Evolutionary conservation across 1,284 basidiomycete species (phyloP).

Genomic region (Testicularia cyperi): DNA sequence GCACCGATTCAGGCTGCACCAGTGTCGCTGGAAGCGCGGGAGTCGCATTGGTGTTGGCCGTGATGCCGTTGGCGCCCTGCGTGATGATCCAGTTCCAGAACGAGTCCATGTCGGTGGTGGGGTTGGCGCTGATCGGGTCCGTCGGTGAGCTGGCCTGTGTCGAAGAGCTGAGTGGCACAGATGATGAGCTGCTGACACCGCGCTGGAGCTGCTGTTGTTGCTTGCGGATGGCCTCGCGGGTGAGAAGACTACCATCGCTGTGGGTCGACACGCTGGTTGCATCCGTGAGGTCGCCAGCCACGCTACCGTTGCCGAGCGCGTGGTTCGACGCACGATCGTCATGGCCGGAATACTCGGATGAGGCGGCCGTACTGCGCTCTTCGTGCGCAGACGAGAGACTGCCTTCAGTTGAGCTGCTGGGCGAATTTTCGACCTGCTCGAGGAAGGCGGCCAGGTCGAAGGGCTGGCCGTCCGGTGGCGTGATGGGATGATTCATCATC

Average conservation of each 20-base stretch:
- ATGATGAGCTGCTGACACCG: background rate
- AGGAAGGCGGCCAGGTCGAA: slow-evolving; percentile 42
- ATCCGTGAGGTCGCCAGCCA: slow-evolving; percentile 16
- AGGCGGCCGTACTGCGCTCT: slow-evolving; percentile 13
- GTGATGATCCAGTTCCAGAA: slow-evolving; percentile 54
- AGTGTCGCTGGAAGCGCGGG: slow-evolving; percentile 3
- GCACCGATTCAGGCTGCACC: slow-evolving; percentile 5
- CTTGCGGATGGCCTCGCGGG: slow-evolving; percentile 21
- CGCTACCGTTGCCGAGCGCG: slow-evolving; percentile 10
- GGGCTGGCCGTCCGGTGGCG: slow-evolving; percentile 35
- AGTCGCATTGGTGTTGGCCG: slow-evolving; percentile 2
- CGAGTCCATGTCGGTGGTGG: slow-evolving; percentile 35
- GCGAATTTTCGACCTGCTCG: slow-evolving; percentile 41
- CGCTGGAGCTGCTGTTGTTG: slow-evolving; percentile 27
- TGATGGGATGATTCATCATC: slow-evolving; percentile 29
- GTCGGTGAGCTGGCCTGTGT: slow-evolving; percentile 12
- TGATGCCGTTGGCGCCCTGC: slow-evolving; percentile 39
- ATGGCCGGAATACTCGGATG: slow-evolving; percentile 23
- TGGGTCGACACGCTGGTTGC: slow-evolving; percentile 29
- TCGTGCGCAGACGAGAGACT: slow-evolving; percentile 24
- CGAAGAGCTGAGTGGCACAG: background rate
- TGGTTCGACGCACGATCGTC: slow-evolving; percentile 16
- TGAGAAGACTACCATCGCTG: slow-evolving; percentile 19
- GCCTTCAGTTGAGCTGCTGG: slow-evolving; percentile 32
- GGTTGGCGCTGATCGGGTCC: slow-evolving; percentile 3